Evolutionary conservation across 768 basidiomycete species (phyloP), one percentile per base, ranked within the genome.

Genomic region (Hypholoma fasciculare): DNA sequence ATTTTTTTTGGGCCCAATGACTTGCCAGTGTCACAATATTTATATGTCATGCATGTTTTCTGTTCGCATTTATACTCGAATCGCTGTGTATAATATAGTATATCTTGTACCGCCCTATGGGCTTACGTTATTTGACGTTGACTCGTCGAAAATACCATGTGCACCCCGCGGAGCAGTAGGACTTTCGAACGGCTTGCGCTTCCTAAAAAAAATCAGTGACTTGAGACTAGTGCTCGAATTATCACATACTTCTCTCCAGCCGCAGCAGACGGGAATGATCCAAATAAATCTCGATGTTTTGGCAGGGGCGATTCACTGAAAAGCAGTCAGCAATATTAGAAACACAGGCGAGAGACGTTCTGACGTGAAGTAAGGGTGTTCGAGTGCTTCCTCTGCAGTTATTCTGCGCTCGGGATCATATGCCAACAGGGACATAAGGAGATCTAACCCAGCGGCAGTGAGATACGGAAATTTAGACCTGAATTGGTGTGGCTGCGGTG

Each of bases 201-300:
- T 86, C 71, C 92, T 94, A 61, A 43, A 62, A n/a, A 12, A 19
- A 4, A 43, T 50, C 20, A 57, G 39, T 9, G 9, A 12, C 7
- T 39, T 26, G 11, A 57, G 6, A 11, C 14, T 7, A n/a, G 17
- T 11, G 6, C 17, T 36, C 30, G 12, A 30, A 43, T 30, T 7
- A 26, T 6, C 17, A 77, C 86, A 54, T 64, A 94, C 93, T 89
- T 94, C 77, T 99, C 97, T 38, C 97, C 97, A 16, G 96, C 96
- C 20, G 97, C 97, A 23, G 90, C 86, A 38, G 93, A 96, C 30
- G 97, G 97, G 72, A 98, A 99, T 2, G 94, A 96, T 1, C 91
- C 85, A 74, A 99, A 98, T 58, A 98, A 76, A 67, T 96, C 94
- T 14, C 94, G 92, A 70, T 98, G 96, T 69, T 99, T 98, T 0